Conservation (phyloP, 2,329 filamentous ascomycete genomes). For the Diaporthe velutina region DNA sequence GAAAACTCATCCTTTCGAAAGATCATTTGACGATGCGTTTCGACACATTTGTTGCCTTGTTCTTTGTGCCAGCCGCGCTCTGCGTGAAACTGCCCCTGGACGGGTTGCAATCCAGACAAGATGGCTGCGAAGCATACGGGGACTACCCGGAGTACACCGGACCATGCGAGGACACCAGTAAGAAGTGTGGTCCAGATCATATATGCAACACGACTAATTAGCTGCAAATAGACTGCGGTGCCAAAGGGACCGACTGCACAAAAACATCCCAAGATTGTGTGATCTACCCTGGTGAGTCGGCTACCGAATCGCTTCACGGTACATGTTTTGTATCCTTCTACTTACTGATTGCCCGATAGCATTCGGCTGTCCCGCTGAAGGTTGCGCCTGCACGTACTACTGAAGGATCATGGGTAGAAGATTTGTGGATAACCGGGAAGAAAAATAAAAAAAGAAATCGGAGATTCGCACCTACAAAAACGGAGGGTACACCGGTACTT, state of each 20-base stretch:
- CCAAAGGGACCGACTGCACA: constrained; percentile 1
- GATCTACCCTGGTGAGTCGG: background rate
- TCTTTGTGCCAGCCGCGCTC: background rate
- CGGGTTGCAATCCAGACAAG: background rate
- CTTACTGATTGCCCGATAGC: background rate
- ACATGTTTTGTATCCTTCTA: background rate
- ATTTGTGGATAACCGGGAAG: background rate
- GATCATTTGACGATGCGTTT: background rate
- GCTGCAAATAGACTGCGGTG: background rate
- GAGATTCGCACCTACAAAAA: no score
- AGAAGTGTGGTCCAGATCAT: background rate
- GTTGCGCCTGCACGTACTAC: background rate
- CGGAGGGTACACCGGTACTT: no score
- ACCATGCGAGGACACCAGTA: constrained; percentile 13
- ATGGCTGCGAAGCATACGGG: background rate
- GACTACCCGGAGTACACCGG: constrained; percentile 6
- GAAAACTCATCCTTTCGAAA: background rate
- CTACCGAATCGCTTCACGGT: background rate
- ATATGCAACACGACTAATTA: background rate
- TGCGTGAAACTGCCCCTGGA: background rate
- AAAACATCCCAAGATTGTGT: background rate
- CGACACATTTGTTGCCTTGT: background rate
- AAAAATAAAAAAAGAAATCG: no score
- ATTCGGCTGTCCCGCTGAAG: background rate
- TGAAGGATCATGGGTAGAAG: background rate